phyloP scores from a whole-genome alignment of 768 basidiomycete species.

The Lactarius indigo region DNA sequence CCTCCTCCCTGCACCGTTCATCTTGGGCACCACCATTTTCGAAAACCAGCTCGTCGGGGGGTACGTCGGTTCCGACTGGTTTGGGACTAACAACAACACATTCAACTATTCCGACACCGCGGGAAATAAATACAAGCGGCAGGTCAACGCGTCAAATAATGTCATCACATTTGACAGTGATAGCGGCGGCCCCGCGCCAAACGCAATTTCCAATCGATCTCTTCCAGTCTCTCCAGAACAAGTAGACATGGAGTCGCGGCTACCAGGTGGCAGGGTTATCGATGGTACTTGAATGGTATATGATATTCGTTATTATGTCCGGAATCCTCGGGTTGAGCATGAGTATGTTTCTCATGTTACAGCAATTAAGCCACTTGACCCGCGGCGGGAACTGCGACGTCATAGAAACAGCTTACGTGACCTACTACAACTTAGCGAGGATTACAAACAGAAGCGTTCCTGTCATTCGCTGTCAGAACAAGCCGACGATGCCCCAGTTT shows the following conservation, averaged over 20 bases:
- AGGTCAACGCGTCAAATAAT: constrained; percentile 58
- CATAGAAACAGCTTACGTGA: constrained; percentile 12
- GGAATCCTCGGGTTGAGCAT: not conserved
- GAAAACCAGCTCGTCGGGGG: constrained; percentile 61
- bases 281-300: not conserved
- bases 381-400: not conserved
- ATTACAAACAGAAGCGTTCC: constrained; percentile 14
- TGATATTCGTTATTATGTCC: constrained; percentile 13
- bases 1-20: constrained; percentile 55
- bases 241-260: constrained; percentile 28
- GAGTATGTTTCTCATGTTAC: not conserved
- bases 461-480: constrained; percentile 57
- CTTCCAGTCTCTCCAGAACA: not conserved
- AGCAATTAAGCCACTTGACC: not conserved
- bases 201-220: constrained; percentile 4
- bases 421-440: constrained; percentile 33
- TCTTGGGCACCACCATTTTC: constrained; percentile 52
- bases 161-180: constrained; percentile 58
- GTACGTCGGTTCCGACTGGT: constrained; percentile 40
- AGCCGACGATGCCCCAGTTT: constrained; percentile 74
- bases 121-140: constrained; percentile 33
- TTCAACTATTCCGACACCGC: constrained; percentile 56
- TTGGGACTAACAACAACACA: constrained; percentile 67
- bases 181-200: constrained; percentile 45
- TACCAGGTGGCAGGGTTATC: constrained; percentile 36